Percentiles rank a stretch among this genome's conserved stretches.
Evolutionary conservation across 2,329 filamentous ascomycete genomes (phyloP).

Genomic region (Alternaria sp.): DNA sequence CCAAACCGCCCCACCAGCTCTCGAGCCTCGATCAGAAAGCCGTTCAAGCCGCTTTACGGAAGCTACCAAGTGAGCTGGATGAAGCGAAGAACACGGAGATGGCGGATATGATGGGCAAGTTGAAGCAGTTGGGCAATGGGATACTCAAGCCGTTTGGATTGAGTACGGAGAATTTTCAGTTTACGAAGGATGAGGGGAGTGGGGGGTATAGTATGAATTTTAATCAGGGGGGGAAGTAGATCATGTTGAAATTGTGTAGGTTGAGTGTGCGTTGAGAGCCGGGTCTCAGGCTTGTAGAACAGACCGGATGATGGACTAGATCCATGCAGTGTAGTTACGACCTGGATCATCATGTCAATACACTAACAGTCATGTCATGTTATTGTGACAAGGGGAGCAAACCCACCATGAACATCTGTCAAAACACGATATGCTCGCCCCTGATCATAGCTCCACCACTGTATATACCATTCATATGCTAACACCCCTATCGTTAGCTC

Average conservation of each 20-base stretch:
- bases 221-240: slow-evolving; percentile 50
- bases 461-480: background rate
- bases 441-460: background rate
- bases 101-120: slow-evolving; percentile 96
- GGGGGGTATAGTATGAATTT: slow-evolving; percentile 97
- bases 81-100: slow-evolving; percentile 85
- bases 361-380: too few relatives aligned
- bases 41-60: slow-evolving; percentile 69
- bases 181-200: slow-evolving; percentile 85
- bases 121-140: slow-evolving; percentile 91
- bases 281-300: background rate
- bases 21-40: slow-evolving; percentile 69
- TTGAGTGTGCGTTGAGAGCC: background rate
- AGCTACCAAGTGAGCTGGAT: slow-evolving; percentile 72
- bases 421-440: background rate
- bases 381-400: too few relatives aligned
- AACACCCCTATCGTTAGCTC: background rate
- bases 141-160: slow-evolving; percentile 92
- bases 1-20: slow-evolving; percentile 63
- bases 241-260: too few relatives aligned
- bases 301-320: background rate
- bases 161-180: slow-evolving; percentile 93
- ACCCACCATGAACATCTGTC: too few relatives aligned
- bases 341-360: background rate
- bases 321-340: too few relatives aligned